Evolutionary conservation across 345 rosid genomes (phyloP).

Genomic region (Populus pruinosa): DNA sequence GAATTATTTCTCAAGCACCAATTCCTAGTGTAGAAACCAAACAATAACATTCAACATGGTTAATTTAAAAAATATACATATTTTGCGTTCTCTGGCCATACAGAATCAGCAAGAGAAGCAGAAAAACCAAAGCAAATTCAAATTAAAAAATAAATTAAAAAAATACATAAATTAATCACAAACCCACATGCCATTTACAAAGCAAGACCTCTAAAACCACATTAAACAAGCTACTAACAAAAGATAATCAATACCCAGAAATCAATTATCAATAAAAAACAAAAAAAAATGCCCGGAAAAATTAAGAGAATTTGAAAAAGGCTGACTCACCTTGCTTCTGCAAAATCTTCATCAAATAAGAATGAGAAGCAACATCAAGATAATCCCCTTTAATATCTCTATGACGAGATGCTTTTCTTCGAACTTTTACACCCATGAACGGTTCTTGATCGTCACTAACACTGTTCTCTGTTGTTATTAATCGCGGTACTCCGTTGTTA

Average conservation of each 20-base stretch:
- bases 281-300: not conserved
- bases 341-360: slow-evolving; percentile 65
- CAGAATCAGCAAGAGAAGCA: not conserved
- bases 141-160: no score
- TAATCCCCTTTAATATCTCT: slow-evolving; percentile 82
- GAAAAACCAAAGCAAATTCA: not conserved
- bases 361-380: slow-evolving; percentile 67
- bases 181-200: not conserved
- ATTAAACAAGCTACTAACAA: not conserved
- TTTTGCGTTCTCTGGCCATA: not conserved
- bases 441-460: slow-evolving; percentile 74
- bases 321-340: slow-evolving; percentile 67
- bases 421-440: slow-evolving; percentile 74
- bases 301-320: not conserved
- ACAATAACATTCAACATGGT: not conserved
- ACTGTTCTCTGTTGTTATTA: slow-evolving; percentile 38
- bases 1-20: not conserved
- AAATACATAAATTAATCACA: not conserved
- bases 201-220: not conserved
- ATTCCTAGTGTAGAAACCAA: not conserved
- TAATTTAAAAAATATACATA: no score
- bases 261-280: not conserved
- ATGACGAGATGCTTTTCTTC: slow-evolving; percentile 76
- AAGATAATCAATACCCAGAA: not conserved
- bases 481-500: slow-evolving; percentile 16